Evolutionary conservation across 257 asterid genomes (phyloP).

Genomic region (Cordia subcordata): DNA sequence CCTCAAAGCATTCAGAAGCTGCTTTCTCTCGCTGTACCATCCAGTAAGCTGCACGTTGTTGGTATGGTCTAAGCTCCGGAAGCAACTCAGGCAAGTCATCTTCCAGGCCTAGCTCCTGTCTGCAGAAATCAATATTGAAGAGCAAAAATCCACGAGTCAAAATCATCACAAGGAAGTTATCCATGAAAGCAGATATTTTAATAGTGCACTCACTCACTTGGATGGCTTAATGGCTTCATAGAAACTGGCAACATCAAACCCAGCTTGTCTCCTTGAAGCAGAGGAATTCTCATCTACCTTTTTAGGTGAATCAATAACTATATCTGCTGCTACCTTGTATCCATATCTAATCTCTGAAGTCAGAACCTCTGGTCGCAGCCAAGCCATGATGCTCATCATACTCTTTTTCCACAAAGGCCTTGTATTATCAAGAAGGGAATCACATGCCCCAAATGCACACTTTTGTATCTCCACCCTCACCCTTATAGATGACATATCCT

Average conservation of each 20-base stretch:
- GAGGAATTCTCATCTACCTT: conserved; percentile 29
- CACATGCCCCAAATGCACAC: conserved; percentile 59
- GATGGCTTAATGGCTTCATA: conserved; percentile 96
- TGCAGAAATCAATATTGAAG: conserved; percentile 21
- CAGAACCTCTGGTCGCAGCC: conserved; percentile 92
- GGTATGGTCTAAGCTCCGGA: conserved; percentile 93
- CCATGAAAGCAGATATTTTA: conserved; percentile 2
- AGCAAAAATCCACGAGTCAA: conserved; percentile 4
- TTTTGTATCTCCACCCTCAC: conserved; percentile 70
- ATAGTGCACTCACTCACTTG: conserved; percentile 52
- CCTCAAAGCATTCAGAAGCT: conserved; percentile 31
- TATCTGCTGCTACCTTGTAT: conserved; percentile 19
- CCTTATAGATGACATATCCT: conserved; percentile 39
- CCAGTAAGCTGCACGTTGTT: conserved; percentile 97
- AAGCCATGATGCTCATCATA: conserved; percentile 78
- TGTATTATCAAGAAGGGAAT: conserved; percentile 63
- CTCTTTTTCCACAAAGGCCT: conserved; percentile 91
- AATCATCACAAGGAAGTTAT: conserved; percentile 4
- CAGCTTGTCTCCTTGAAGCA: conserved; percentile 32
- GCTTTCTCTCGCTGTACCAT: conserved; percentile 89
- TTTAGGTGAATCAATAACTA: conserved; percentile 32
- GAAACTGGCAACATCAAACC: conserved; percentile 73
- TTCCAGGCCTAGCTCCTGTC: conserved; percentile 82
- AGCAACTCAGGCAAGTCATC: conserved; percentile 64
- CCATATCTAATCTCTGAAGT: conserved; percentile 91